These are phyloP conservation scores for Vaccinium corymbosum DNA, from an alignment of 148 eudicot species.

Conservation along the genomic window DNA sequence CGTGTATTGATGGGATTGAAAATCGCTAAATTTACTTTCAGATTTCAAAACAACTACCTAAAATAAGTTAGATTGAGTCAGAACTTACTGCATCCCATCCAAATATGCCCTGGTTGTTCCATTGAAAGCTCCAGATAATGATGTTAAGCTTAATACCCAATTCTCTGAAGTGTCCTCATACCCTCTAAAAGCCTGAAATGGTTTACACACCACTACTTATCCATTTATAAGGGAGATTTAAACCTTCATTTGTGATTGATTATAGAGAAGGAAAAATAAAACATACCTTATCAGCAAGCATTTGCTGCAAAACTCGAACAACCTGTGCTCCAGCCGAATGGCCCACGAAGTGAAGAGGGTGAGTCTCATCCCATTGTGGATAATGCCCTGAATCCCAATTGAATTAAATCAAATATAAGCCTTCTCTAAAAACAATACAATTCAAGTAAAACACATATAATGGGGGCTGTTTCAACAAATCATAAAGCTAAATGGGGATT, in stretches of 20 bases:
- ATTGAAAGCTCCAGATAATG: conserved; percentile 93
- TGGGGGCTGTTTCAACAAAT: background rate
- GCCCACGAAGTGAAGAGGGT: conserved; percentile 94
- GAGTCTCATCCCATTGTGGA: conserved; percentile 91
- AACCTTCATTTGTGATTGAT: background rate
- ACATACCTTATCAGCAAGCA: conserved; percentile 87
- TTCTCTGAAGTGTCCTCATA: conserved; percentile 64
- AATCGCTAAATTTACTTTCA: background rate
- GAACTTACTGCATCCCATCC: conserved; percentile 94
- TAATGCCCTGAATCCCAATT: conserved; percentile 52
- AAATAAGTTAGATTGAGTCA: background rate
- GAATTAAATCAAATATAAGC: background rate
- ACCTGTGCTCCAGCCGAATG: conserved; percentile 97
- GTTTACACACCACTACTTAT: background rate
- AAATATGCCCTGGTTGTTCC: conserved; percentile 89
- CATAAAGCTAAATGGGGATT: background rate
- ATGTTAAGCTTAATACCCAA: conserved; percentile 83
- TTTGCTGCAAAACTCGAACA: conserved; percentile 85
- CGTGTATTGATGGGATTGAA: background rate
- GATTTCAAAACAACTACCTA: background rate
- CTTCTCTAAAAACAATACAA: background rate
- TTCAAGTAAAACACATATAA: background rate
- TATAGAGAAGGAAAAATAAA: conserved; percentile 8
- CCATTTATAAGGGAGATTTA: background rate
- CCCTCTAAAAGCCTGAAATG: conserved; percentile 69